Conservation (phyloP, 345 rosid species). For the Eucalyptus brandiana region DNA sequence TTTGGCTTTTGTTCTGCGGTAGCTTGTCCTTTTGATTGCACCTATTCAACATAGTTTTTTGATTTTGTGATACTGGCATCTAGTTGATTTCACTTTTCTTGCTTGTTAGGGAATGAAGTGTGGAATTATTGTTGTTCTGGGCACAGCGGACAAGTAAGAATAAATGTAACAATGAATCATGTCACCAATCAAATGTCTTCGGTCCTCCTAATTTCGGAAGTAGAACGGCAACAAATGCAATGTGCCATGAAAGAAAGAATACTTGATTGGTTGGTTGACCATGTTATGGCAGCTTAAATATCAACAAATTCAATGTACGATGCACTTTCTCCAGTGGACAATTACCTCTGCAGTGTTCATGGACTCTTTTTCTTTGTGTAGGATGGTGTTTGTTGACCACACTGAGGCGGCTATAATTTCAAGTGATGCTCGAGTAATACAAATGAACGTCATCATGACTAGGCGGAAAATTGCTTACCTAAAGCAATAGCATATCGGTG, state of each 20-base stretch:
- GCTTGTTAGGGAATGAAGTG: not conserved
- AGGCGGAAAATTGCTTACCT: not conserved
- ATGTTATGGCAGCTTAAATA: not conserved
- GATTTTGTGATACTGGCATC: not conserved
- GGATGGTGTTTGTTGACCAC: not conserved
- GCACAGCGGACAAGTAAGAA: not conserved
- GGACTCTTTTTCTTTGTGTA: not conserved
- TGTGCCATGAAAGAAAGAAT: not conserved
- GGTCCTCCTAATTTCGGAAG: not conserved
- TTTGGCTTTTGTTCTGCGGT: not conserved
- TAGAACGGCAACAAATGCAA: not conserved
- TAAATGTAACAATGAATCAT: not conserved
- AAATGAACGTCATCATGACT: not conserved
- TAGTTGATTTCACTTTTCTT: not conserved
- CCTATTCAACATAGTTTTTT: not conserved
- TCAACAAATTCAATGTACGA: not conserved
- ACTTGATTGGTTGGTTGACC: not conserved
- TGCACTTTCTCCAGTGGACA: not conserved
- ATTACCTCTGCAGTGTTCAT: not conserved
- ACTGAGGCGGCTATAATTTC: not conserved
- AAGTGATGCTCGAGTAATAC: not conserved
- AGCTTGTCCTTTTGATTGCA: not conserved
- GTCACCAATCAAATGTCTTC: not conserved
- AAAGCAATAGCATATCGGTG: not conserved
- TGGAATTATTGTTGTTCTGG: not conserved